These are phyloP conservation scores for Podospora tetraspora DNA, from an alignment of 495 filamentous ascomycete species.

Conservation along the genomic window DNA sequence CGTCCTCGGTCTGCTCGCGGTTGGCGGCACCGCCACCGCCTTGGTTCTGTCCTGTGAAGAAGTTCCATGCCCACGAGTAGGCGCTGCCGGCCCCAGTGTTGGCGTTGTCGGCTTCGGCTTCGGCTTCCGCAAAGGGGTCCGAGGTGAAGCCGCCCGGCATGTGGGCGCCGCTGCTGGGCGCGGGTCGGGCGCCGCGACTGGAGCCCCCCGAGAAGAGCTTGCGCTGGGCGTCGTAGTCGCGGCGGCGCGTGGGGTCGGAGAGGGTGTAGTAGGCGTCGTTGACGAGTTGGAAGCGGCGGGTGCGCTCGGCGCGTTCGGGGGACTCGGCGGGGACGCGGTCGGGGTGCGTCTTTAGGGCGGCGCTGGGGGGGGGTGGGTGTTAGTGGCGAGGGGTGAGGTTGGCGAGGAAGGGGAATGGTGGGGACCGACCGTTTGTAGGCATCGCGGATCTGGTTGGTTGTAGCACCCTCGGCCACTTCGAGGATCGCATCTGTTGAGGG, in stretches of 20 bases:
- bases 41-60: slow-evolving; percentile 34
- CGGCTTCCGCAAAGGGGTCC: slow-evolving; percentile 52
- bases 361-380: slow-evolving; percentile 45
- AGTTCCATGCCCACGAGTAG: slow-evolving; percentile 49
- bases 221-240: slow-evolving; percentile 80
- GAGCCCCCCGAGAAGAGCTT: slow-evolving; percentile 27
- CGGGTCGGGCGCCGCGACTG: slow-evolving; percentile 14
- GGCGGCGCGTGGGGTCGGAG: slow-evolving; percentile 70
- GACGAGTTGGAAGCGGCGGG: slow-evolving; percentile 87
- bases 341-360: slow-evolving; percentile 89
- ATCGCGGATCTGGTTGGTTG: slow-evolving; percentile 79
- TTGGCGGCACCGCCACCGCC: slow-evolving; percentile 2
- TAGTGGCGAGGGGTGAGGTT: not conserved
- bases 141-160: slow-evolving; percentile 35
- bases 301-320: slow-evolving; percentile 75
- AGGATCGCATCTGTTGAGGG: slow-evolving; percentile 57
- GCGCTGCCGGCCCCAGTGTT: slow-evolving; percentile 30
- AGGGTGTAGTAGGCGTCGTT: slow-evolving; percentile 99
- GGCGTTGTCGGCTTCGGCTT: slow-evolving; percentile 46
- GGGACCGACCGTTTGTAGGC: slow-evolving; percentile 76
- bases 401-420: not conserved
- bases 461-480: slow-evolving; percentile 66
- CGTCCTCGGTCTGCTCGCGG: slow-evolving; percentile 48
- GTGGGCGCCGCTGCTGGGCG: not conserved
- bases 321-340: slow-evolving; percentile 84